Percentiles rank a stretch among this genome's conserved stretches.
Evolutionary conservation across 371 early-diverging fungal genomes (phyloP).

Genomic region (Saksenaea vasiformis): DNA sequence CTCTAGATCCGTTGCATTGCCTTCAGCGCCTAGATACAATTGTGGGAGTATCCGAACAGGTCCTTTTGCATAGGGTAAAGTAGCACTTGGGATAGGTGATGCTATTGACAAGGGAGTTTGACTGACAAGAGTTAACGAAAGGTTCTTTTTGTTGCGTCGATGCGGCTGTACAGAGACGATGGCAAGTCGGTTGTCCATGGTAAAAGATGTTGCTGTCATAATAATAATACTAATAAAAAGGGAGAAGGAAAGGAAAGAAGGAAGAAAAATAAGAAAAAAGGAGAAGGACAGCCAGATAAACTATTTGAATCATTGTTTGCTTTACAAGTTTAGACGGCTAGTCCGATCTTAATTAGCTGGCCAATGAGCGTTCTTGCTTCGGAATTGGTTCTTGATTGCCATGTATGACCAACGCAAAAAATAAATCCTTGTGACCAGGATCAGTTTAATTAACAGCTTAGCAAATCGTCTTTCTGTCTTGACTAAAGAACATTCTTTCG

Average conservation of each 20-base stretch:
- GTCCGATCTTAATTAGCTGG: not conserved
- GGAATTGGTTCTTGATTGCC: slow-evolving; percentile 1
- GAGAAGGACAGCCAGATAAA: not conserved
- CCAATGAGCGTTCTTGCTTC: not conserved
- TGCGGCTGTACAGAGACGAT: slow-evolving; percentile 9
- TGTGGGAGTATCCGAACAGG: slow-evolving; percentile 66
- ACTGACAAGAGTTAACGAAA: slow-evolving; percentile 33
- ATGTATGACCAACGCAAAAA: not conserved
- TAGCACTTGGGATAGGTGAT: slow-evolving; percentile 16
- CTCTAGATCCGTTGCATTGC: slow-evolving; percentile 52
- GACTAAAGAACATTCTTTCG: not conserved
- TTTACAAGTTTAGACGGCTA: slow-evolving; percentile 3
- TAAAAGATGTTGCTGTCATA: not conserved
- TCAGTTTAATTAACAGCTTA: not conserved
- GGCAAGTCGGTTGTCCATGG: not conserved
- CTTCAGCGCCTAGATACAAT: slow-evolving; percentile 74
- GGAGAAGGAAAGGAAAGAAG: slow-evolving; percentile 9
- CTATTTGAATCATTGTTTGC: slow-evolving; percentile 6
- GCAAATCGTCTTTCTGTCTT: not conserved
- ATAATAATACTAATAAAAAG: slow-evolving; percentile 6
- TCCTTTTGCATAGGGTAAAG: slow-evolving; percentile 42
- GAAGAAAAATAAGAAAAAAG: slow-evolving; percentile 14
- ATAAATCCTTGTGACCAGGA: not conserved
- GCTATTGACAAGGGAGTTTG: slow-evolving; percentile 12
- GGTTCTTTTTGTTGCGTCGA: slow-evolving; percentile 37